A percentile compares a stretch with the other conserved stretches of the same genome.
phyloP scores from a whole-genome alignment of 495 filamentous ascomycete genomes.

The Trichoderma erinaceum region DNA sequence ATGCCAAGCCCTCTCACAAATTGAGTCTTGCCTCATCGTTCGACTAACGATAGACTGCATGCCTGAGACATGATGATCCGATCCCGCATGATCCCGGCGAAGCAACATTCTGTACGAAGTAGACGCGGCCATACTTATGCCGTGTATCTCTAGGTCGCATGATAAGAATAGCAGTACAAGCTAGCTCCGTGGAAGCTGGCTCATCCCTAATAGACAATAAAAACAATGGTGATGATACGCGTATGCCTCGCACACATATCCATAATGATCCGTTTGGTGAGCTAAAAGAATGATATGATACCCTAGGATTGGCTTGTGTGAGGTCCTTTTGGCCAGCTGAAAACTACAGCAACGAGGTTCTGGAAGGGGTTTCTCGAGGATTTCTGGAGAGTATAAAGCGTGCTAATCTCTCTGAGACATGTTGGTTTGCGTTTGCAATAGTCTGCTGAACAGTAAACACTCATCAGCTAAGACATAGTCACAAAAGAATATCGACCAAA shows the following conservation, averaged over 20 bases:
- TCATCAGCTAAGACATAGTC: not conserved
- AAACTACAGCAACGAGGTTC: not conserved
- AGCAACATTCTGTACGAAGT: not conserved
- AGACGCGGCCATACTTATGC: not conserved
- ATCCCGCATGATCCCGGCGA: constrained; percentile 1
- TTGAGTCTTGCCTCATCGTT: not conserved
- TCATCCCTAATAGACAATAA: not conserved
- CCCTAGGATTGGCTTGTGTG: not conserved
- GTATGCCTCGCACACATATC: not conserved
- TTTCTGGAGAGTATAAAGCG: not conserved
- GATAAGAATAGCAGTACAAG: not conserved
- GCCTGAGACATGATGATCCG: not conserved
- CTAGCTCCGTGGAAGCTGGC: not conserved
- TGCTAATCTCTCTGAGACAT: not conserved
- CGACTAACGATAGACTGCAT: not conserved
- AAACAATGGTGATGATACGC: no score
- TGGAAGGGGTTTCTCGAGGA: not conserved
- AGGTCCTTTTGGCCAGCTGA: not conserved
- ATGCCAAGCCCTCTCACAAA: not conserved
- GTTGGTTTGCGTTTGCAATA: not conserved
- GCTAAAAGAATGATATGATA: not conserved
- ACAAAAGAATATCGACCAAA: not conserved
- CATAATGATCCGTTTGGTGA: not conserved
- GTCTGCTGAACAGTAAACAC: not conserved
- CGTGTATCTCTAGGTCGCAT: not conserved